Evolutionary conservation across 2,329 filamentous ascomycete genomes (phyloP).

Genomic region (Nectriaceae sp.): DNA sequence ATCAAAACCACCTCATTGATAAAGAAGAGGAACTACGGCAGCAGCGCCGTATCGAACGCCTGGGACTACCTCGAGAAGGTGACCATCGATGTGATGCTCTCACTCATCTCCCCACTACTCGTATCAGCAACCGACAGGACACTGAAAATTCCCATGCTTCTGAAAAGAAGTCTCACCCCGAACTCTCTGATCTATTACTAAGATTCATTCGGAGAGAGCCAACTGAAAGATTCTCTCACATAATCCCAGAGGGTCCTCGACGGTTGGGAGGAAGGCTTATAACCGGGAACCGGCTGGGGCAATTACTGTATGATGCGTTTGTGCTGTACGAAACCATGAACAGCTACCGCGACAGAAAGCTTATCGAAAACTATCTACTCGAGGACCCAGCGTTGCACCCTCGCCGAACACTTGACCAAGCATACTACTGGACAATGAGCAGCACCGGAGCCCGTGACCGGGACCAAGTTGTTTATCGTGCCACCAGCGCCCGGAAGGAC

Average conservation of each 20-base stretch:
- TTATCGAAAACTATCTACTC: constrained; percentile 6
- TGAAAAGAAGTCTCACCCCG: not conserved
- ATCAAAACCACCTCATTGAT: not conserved
- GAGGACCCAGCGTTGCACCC: constrained; percentile 1
- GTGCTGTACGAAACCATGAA: constrained; percentile 1
- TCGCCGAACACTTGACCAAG: constrained; percentile 2
- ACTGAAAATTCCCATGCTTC: not conserved
- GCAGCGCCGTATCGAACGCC: not conserved
- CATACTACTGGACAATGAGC: constrained; percentile 2
- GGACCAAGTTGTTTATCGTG: constrained; percentile 5
- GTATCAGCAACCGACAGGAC: not conserved
- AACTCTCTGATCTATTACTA: not conserved
- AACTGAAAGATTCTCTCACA: not conserved
- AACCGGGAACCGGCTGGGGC: constrained; percentile 1
- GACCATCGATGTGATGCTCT: too few relatives aligned
- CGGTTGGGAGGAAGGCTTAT: not conserved
- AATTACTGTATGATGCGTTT: constrained; percentile 2
- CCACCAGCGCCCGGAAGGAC: not conserved
- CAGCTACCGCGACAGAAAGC: constrained; percentile 4
- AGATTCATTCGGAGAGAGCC: not conserved
- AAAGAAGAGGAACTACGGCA: not conserved
- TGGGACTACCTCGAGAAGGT: not conserved
- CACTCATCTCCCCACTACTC: not conserved
- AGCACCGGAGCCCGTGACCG: constrained; percentile 4
- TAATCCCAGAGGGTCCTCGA: not conserved